Base-by-base conservation (phyloP, 192 early-diverging fungal species). In the Backusella luteola region DNA sequence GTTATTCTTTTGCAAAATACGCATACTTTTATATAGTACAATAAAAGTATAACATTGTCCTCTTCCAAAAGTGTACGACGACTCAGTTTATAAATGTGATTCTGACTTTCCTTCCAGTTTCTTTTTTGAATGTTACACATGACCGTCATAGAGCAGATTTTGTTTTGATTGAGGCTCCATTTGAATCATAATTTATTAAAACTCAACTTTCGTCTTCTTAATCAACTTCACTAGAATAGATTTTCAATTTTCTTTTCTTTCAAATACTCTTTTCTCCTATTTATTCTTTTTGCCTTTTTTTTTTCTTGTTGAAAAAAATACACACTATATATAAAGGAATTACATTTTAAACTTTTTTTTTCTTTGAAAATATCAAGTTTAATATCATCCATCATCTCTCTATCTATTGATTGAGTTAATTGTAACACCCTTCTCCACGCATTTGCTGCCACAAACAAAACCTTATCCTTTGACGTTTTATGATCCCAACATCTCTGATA, bases 161-260 rank as follows among this genome's bases (percentile, higher is more conserved):
- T 67, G 29, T 35, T 67, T 67, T 32, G 66, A 35, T 67, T 69
- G 34, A 69, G 38, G 68, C 68, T 69, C 68, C 34, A 69, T 69
- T 69, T 69, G 68, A 69, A 69, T 69, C 68, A 36, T 69, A 68
- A 68, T 69, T 41, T 38, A 35, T 69, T 69, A 39, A 69, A 67
- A 69, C 56, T 63, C 56, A 63, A 63, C 3, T 63, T 29, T 29
- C 26, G 23, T 29, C 56, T 69, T 38, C 38, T 38, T 38, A 38
- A 69, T 69, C 34, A 39, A 23, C 67, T 21, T 69, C 9, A 69
- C n/a, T 39, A 21, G 34, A 67, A 67, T 7, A 21, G 34, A 35
- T 67, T 67, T 32, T 19, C 17, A 67, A 38, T 26, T 8, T 69
- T 23, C 21, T 39, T 69, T 69, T 21, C 23, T 59, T 59, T 59